Conservation (phyloP, 139 green algal genomes). For the Picochlorum sp. region DNA sequence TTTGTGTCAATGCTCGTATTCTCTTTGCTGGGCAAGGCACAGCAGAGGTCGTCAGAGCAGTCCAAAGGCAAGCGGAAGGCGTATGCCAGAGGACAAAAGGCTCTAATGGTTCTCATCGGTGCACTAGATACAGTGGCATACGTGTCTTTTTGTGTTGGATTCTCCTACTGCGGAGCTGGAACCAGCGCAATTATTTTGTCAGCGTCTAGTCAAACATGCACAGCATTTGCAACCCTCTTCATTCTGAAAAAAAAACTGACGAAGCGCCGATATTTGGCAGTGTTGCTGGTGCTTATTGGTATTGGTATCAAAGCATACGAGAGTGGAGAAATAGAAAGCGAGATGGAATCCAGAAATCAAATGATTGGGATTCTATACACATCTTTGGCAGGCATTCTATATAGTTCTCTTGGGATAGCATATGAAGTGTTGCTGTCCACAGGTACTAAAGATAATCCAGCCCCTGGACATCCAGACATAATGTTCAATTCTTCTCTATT, state of each 20-base stretch:
- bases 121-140: conserved; percentile 27
- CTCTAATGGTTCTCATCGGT: conserved; percentile 22
- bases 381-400: neutral
- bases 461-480: conserved; percentile 13
- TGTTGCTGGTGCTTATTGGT: conserved; percentile 15
- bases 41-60: too few relatives aligned
- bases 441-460: neutral
- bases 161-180: conserved; percentile 22
- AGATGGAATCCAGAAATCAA: neutral
- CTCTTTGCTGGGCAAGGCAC: conserved; percentile 10
- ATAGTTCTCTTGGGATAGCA: conserved; percentile 2
- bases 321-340: neutral
- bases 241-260: conserved; percentile 15
- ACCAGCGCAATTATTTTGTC: conserved; percentile 25
- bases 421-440: conserved; percentile 21
- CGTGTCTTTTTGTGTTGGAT: conserved; percentile 22
- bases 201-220: conserved; percentile 26
- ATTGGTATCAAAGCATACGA: conserved; percentile 14
- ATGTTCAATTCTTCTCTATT: conserved; percentile 6
- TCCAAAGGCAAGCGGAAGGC: too few relatives aligned
- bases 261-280: conserved; percentile 6
- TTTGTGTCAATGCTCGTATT: conserved; percentile 15
- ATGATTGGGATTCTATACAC: neutral
- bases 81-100: conserved; percentile 4
- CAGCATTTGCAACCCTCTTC: conserved; percentile 13